Base-by-base conservation (phyloP, 2,329 filamentous ascomycete species). In the Cladophialophora bantiana region DNA sequence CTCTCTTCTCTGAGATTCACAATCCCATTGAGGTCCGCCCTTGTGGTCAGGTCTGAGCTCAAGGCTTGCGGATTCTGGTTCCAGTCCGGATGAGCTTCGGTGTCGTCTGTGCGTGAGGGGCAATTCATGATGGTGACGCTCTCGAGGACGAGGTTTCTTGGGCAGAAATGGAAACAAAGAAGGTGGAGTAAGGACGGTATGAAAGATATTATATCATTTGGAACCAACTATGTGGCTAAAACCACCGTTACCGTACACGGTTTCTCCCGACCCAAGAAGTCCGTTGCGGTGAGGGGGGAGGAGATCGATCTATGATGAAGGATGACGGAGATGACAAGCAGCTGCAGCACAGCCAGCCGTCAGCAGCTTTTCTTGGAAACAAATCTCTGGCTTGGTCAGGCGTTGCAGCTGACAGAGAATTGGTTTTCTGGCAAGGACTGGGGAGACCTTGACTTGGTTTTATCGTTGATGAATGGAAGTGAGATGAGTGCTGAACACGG, bases 31-130 rank as follows among this genome's bases (percentile, higher is more conserved):
- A 90, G 78, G 72, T 89, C 87, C 70, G 85, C 84, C 64, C 85
- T 81, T 5, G 87, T 90, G 2, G 87, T 90, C 38, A 83, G 79
- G 74, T 89, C 87, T n/a, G 83, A 81, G 65, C 83, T 84, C 64
- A 90, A 77, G 2, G 80, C 79, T 63, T 83, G 79, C 0, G 88
- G 88, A 69, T 82, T 89, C 76, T 90, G 88, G 73, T 90, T 90
- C 78, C 83, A 88, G 61, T 80, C 81, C 26, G 82, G 81, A 59
- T 85, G 82, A 57, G 81, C 79, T 58, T 82, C 75, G 35, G 82
- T 80, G 64, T 86, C 82, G 67, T 90, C 87, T 36, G 83, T 86
- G 71, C 86, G 81, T 5, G 87, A 89, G 65, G 88, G 87, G 75
- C 87, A 89, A 73, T 90, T 90, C 88, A 90, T 90, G 59, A 40